A percentile compares a stretch with the other conserved stretches of the same genome.
phyloP scores from a whole-genome alignment of 2,329 filamentous ascomycete species.

The Pestalotiopsis sp. region DNA sequence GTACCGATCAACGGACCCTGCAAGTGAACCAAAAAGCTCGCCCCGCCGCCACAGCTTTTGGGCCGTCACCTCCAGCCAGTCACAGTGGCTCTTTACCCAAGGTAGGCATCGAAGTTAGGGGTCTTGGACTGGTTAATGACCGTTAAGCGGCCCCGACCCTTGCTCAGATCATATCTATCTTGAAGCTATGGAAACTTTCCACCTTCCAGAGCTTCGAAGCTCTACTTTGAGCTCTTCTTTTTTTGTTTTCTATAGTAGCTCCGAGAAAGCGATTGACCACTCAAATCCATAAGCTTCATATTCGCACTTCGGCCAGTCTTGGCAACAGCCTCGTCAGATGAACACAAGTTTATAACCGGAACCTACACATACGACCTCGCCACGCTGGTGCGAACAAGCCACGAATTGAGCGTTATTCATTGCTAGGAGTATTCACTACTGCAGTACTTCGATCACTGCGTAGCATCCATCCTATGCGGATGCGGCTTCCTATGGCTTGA shows the following conservation, averaged over 20 bases:
- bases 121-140: not conserved
- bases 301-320: no score
- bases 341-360: no score
- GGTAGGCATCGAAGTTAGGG: not conserved
- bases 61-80: not conserved
- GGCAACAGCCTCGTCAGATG: no score
- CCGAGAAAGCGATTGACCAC: not conserved
- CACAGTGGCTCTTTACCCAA: not conserved
- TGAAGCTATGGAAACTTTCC: not conserved
- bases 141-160: not conserved
- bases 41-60: not conserved
- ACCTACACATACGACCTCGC: no score
- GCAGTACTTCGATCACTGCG: no score
- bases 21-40: not conserved
- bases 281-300: no score
- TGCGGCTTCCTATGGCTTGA: not conserved
- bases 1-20: not conserved
- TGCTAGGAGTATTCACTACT: no score
- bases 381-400: no score
- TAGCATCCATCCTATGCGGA: not conserved
- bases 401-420: no score
- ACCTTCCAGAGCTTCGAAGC: not conserved
- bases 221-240: not conserved
- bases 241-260: not conserved
- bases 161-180: slow-evolving; percentile 4